Evolutionary conservation across 495 filamentous ascomycete species (phyloP), one percentile per base, ranked within the genome.

Genomic region (Darksidea phi): DNA sequence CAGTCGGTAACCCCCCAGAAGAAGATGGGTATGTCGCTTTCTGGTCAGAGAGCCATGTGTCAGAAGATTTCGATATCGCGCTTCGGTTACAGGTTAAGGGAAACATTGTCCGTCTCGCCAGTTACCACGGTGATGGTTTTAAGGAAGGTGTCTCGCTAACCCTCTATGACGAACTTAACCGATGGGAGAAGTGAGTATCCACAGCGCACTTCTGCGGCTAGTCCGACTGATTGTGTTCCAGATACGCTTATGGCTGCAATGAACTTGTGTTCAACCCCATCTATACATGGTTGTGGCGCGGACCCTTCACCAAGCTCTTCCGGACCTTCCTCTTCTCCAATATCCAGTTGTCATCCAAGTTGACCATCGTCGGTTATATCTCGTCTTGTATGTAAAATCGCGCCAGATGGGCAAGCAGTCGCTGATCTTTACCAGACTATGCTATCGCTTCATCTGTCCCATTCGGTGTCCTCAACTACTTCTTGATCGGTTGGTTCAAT

Each of bases 291-390:
- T 53, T 74, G 18, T 72, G 69, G 11, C 70, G 71, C 12, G 83
- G 84, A 5, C 88, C 88, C 10, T 90, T 91, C 74, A 91, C 88
- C 0, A 83, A 83, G n/a, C 77, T 91, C 17, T 91, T 91, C 80
- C 84, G 82, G 46, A 79, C 71, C 42, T 91, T 90, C 73, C 72
- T 91, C 45, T 81, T 82, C 73, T 86, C 82, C 70, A 87, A 85
- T 72, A 90, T 91, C 67, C 87, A 84, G 13, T 77, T 91, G 66
- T 87, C 88, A 8, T 89, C 86, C 52, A 91, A 91, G 73, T 75
- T 90, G 69, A 91, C 88, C 38, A 86, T 91, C 65, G 77, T 91
- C 64, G 86, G 87, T 0, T 91, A 91, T 70, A 89, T 91, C 64
- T 88, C 88, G 28, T 91, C 88, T 24, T 91, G 48, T 51, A 51